Percentiles rank a stretch among this genome's conserved stretches.
These are phyloP conservation scores for Drechslerella stenobrocha DNA, from an alignment of 2,329 filamentous ascomycete genomes.

Conservation along the genomic window DNA sequence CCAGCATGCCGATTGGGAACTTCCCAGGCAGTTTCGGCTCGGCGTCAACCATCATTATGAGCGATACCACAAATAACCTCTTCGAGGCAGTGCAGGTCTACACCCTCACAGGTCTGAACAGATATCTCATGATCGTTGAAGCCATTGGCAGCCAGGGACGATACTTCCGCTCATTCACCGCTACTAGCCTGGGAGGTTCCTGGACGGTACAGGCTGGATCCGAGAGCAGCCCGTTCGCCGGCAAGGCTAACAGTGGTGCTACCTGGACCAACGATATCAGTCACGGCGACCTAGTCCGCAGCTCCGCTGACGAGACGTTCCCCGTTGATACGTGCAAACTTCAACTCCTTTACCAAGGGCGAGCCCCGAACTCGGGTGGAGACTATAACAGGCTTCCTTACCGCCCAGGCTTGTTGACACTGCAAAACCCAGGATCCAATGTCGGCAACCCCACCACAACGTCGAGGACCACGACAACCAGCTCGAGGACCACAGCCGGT, in stretches of 20 bases:
- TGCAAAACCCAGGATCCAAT: conserved; percentile 52
- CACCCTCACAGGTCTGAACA: conserved; percentile 61
- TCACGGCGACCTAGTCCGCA: conserved; percentile 65
- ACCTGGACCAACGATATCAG: conserved; percentile 70
- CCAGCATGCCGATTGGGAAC: conserved; percentile 65
- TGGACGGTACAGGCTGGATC: conserved; percentile 65
- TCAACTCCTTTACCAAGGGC: conserved; percentile 68
- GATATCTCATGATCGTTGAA: conserved; percentile 72
- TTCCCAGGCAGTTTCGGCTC: conserved; percentile 67
- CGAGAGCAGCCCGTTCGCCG: conserved; percentile 67
- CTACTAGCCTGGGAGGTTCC: conserved; percentile 61
- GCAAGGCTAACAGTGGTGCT: conserved; percentile 67
- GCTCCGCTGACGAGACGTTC: conserved; percentile 65
- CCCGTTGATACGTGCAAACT: conserved; percentile 67
- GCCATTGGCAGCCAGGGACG: conserved; percentile 63
- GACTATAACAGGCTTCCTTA: conserved; percentile 63
- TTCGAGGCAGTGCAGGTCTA: conserved; percentile 72
- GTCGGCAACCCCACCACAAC: conserved; percentile 9
- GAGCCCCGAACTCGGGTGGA: conserved; percentile 56
- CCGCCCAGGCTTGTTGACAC: conserved; percentile 62
- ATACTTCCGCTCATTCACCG: conserved; percentile 70
- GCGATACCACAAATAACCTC: conserved; percentile 62
- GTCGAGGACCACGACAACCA: not conserved
- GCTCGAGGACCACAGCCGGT: not conserved
- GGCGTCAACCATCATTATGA: conserved; percentile 60